phyloP scores from a whole-genome alignment of 306 rosid genomes.

The Benincasa hispida region DNA sequence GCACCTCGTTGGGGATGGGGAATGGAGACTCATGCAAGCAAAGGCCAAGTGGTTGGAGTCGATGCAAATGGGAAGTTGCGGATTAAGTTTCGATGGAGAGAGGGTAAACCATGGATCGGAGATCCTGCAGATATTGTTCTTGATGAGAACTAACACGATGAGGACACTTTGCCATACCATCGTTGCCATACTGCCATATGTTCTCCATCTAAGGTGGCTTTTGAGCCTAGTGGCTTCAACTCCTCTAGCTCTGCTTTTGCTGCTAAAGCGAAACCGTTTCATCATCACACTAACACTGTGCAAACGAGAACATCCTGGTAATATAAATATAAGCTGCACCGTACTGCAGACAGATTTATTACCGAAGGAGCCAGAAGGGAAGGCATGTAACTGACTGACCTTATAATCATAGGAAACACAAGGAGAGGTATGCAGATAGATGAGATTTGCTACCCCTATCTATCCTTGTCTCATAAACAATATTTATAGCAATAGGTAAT shows the following conservation, averaged over 20 bases:
- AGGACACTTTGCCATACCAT: background rate
- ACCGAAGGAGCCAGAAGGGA: background rate
- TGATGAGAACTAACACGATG: constrained; percentile 27
- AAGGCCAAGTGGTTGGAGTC: constrained; percentile 82
- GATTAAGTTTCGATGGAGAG: constrained; percentile 92
- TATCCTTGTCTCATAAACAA: background rate
- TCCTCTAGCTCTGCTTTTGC: background rate
- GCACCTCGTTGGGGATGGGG: constrained; percentile 98
- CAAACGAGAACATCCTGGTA: background rate
- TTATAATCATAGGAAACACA: background rate
- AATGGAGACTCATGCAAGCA: constrained; percentile 95
- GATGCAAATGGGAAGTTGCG: constrained; percentile 92
- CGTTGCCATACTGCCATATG: background rate
- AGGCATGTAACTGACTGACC: background rate
- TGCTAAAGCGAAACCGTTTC: background rate
- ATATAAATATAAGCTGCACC: background rate
- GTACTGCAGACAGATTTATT: background rate
- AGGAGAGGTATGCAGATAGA: background rate
- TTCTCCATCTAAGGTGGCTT: background rate
- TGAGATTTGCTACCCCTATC: background rate
- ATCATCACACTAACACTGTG: background rate
- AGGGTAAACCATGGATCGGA: constrained; percentile 95
- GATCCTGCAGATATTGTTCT: constrained; percentile 86
- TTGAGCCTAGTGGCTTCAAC: background rate
- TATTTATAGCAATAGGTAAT: background rate